Evolutionary conservation across 2,329 filamentous ascomycete genomes (phyloP), one percentile per base, ranked within the genome.

Genomic region (Clonostachys sp.): DNA sequence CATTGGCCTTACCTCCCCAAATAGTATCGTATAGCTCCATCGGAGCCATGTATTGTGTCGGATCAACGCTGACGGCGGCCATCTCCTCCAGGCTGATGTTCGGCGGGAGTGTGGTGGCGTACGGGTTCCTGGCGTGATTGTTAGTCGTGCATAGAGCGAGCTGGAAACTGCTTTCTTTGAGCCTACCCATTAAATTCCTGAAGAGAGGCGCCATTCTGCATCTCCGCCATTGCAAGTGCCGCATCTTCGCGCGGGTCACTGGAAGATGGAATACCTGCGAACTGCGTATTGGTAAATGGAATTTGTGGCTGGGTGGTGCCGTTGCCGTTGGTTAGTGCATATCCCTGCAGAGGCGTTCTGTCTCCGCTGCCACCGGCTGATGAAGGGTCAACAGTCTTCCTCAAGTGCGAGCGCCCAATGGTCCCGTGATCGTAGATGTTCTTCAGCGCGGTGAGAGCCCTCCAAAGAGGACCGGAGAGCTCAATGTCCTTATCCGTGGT

Each of bases 1-100:
- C 6, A 12, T 24, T 16, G 43, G 33, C 70, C 78, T 61, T 64
- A 84, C 81, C 81, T 74, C 80, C 84, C 67, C 84, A 85, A 42
- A 86, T 86, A 5, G 80, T 83, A 56, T 85, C 81, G 58, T 84
- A 86, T 1, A 86, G 65, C 50, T 86, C 82, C 80, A 86, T 81
- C 1, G 82, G 82, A 36, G 81, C 82, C 72, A 85, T 80, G 53
- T 81, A 78, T 34, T 79, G 68, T 4, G 75, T 70, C 14, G 78
- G 77, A 50, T 84, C 81, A 12, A 79, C 66, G 41, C 69, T 81
- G 36, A 18, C 71, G 80, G 64, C 35, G 68, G 62, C 44, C 44
- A 81, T 63, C 42, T 73, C 74, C 7, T 75, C 62, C 34, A 80
- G 59, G 44, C 58, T 61, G 41, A 65, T 60, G 30, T 51, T 61